Evolutionary conservation across 768 basidiomycete genomes (phyloP), one percentile per base, ranked within the genome.

Genomic region (Hortiboletus flavorubellus): DNA sequence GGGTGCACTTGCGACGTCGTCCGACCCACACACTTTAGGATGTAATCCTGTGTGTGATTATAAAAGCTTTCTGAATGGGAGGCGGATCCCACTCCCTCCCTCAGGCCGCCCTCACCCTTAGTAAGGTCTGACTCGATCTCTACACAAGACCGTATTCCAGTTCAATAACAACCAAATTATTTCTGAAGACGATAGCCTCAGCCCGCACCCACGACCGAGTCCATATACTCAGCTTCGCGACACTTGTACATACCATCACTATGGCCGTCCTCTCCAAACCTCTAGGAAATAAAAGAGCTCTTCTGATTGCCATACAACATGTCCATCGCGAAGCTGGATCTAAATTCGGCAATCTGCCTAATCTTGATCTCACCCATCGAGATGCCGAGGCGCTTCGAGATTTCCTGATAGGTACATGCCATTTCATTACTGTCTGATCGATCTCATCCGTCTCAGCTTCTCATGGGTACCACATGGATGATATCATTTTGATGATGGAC

Each of bases 401-500:
- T 9, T 6, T 42, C 30, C 26, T 69, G 39, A 67, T 65, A 44
- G 43, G 67, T 53, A 54, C 21, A 45, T 46, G 33, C 12, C 44
- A n/a, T 45, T 12, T 16, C 3, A 5, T 11, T 40, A 47, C n/a
- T n/a, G 11, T 42, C 43, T 43, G 39, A 44, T 50, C 29, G n/a
- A 46, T 53, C 54, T 47, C 37, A 58, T 18, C 29, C 0, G 23
- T 42, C 29, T 18, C 15, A 79, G 78, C 66, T 1, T 54, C 48
- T 18, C 78, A 76, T 49, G 68, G 61, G 2, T 83, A 83, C 58
- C 45, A 65, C 1, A 46, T 60, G 0, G 64, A 73, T 14, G 71
- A 82, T 48, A 73, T 83, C 33, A 73, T 67, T 0, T 59, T 78
- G 0, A 73, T 85, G 47, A 67, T 78, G 9, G 82, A 84, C 53